phyloP scores from a whole-genome alignment of 352 stramenopile species.

The Aphanomyces astaci region DNA sequence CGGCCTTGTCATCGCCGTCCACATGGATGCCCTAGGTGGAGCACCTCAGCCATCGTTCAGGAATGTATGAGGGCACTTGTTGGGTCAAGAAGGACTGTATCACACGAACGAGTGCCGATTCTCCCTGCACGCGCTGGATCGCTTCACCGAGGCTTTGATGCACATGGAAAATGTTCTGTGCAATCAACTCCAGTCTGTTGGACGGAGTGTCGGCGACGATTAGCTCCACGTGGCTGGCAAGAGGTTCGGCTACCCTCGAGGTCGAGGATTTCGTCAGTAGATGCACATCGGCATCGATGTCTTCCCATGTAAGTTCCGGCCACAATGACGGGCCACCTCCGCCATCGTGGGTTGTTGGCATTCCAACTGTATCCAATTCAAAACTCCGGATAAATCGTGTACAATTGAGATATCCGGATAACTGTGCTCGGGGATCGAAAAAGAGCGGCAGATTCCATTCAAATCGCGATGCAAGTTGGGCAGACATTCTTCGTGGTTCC shows the following conservation, averaged over 20 bases:
- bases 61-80: not conserved
- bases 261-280: not conserved
- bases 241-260: not conserved
- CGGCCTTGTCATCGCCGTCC: not conserved
- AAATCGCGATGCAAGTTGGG: slow-evolving; percentile 9
- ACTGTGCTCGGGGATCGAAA: not conserved
- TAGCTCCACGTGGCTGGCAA: not conserved
- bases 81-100: slow-evolving; percentile 16
- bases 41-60: too few relatives aligned
- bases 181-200: not conserved
- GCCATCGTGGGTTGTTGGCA: not conserved
- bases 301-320: not conserved
- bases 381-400: not conserved
- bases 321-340: not conserved
- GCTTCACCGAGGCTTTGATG: not conserved
- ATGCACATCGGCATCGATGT: not conserved
- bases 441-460: slow-evolving; percentile 2
- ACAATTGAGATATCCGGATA: not conserved
- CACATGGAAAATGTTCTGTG: slow-evolving; percentile 11
- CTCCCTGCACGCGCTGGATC: not conserved
- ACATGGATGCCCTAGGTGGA: not conserved
- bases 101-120: slow-evolving; percentile 13
- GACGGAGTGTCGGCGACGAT: not conserved
- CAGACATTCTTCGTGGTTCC: slow-evolving; percentile 22
- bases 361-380: not conserved